Evolutionary conservation across 129 eudicot genomes (phyloP).

Genomic region (Centella asiatica): DNA sequence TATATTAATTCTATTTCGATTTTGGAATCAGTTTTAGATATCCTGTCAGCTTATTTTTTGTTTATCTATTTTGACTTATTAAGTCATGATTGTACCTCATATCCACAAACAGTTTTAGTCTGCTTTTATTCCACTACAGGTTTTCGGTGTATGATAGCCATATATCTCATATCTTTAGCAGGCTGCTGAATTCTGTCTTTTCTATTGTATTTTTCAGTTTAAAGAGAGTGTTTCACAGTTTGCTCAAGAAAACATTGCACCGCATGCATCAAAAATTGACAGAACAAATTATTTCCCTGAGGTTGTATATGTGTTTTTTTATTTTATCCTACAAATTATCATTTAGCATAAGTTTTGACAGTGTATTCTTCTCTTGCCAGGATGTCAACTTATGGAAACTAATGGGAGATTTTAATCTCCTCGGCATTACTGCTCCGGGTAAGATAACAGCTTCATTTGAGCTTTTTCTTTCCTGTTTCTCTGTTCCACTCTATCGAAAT

Average conservation of each 20-base stretch:
- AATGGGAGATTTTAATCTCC: constrained; percentile 94
- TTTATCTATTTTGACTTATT: too few relatives aligned
- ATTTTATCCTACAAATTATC: not conserved
- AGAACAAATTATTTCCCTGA: constrained; percentile 63
- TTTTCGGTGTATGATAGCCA: too few relatives aligned
- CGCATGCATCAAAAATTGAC: constrained; percentile 74
- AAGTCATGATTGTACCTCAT: too few relatives aligned
- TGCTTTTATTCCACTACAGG: too few relatives aligned
- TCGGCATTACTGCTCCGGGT: constrained; percentile 95
- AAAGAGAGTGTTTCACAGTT: constrained; percentile 87
- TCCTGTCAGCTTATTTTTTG: too few relatives aligned
- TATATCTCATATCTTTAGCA: too few relatives aligned
- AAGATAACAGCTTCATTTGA: constrained; percentile 1
- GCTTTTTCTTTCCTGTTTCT: constrained; percentile 8
- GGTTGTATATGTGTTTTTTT: constrained; percentile 28
- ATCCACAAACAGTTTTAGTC: too few relatives aligned
- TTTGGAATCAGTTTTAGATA: too few relatives aligned
- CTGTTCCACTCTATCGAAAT: not conserved
- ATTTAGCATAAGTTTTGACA: constrained; percentile 9
- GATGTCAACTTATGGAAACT: constrained; percentile 88
- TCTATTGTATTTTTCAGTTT: constrained; percentile 49
- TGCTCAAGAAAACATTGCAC: constrained; percentile 95
- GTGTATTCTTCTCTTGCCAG: constrained; percentile 25
- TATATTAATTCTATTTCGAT: too few relatives aligned
- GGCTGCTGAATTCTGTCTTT: too few relatives aligned